phyloP scores from a whole-genome alignment of 2,329 filamentous ascomycete genomes.

The Colletotrichum orchidophilum region DNA sequence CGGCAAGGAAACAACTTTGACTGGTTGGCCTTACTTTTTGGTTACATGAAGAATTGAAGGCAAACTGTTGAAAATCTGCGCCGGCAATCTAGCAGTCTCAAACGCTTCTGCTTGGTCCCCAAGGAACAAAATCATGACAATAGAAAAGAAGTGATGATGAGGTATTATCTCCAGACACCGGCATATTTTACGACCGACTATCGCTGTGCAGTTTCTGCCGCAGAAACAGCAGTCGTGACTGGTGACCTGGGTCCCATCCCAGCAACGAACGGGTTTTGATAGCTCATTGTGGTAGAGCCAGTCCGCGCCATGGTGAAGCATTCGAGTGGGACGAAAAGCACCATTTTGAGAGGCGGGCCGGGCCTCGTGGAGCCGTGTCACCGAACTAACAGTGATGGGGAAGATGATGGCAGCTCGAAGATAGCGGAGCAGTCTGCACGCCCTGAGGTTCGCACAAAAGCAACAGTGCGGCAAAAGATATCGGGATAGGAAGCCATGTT shows the following conservation, averaged over 20 bases:
- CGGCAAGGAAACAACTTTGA: background rate
- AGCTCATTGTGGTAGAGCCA: background rate
- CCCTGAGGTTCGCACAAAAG: background rate
- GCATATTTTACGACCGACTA: too few species aligned
- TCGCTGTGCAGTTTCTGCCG: too few species aligned
- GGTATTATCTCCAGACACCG: too few species aligned
- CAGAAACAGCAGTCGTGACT: too few species aligned
- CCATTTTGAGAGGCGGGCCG: constrained; percentile 4
- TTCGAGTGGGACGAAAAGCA: background rate
- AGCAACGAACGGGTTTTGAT: background rate
- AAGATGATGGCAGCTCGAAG: background rate
- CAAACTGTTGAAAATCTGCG: background rate
- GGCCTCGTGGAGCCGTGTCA: constrained; percentile 14
- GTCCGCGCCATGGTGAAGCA: background rate
- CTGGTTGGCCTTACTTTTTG: background rate
- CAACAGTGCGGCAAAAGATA: background rate
- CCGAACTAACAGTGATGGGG: background rate
- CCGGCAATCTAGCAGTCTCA: too few species aligned
- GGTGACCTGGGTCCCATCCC: too few species aligned
- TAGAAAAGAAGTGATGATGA: too few species aligned
- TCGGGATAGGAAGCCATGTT: background rate
- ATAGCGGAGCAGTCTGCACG: background rate
- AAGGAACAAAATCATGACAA: too few species aligned
- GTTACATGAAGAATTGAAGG: too few species aligned
- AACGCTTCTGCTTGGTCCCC: too few species aligned